Base-by-base conservation (phyloP, 2,329 filamentous ascomycete species). In the Ophiostoma sp. region DNA sequence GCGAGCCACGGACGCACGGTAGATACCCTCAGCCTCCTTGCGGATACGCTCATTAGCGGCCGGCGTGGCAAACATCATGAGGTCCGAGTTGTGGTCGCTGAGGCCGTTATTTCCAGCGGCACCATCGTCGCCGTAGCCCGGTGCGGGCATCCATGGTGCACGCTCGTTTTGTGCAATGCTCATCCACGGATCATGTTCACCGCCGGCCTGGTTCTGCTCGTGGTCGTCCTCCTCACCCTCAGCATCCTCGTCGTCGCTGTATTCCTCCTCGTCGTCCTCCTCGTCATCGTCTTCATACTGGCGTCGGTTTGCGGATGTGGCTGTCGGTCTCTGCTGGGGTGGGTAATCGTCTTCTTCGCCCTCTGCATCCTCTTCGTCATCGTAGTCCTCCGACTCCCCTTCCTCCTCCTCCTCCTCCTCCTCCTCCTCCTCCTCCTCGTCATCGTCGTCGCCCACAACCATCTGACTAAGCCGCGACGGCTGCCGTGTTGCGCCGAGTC, bases 1-100 rank as follows among this genome's bases (percentile, higher is more conserved):
- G 62, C 81, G 83, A 71, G 82, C 80, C 20, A 83, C 77, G 3
- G 85, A 86, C 64, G 84, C 83, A 54, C 84, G 83, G 75, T 83
- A 85, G 70, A 87, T 83, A 69, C 82, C 82, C 71, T 87, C 84
- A 15, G 86, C 86, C 77, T 88, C 85, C 70, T 79, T 82, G 68
- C 81, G 81, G 71, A 87, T 81, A 67, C 83, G 82, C 71, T 82
- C 80, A 67, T 74, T 70, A 5, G 84, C 85, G 2, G 85, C 84
- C 0, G 86, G 84, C 10, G 85, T 86, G 62, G 82, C 80, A 67
- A 87, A 79, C 80, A 86, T 82, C 78, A 87, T 80, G 60, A 87
- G 75, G 72, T 87, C 85, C 27, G 82, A 41, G 35, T 52, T 57
- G 48, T 27, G 57, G 44, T 67, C 41, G 54, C 35, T 66, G 68